Evolutionary conservation across 2,329 filamentous ascomycete species (phyloP).

Genomic region (Trichoderma cornu-damae): DNA sequence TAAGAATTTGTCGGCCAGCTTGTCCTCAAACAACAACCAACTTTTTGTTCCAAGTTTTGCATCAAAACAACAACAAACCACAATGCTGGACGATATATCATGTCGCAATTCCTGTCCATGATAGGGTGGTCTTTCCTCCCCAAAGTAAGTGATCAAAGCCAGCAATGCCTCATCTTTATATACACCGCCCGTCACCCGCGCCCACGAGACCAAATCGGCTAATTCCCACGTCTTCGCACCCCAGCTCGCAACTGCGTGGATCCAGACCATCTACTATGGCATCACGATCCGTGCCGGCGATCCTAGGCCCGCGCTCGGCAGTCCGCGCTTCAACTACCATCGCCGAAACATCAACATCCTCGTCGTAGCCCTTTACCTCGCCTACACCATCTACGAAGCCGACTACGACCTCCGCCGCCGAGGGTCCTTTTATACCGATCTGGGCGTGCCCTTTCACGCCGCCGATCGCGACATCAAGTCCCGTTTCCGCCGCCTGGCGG

Average conservation of each 20-base stretch:
- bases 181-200: neutral
- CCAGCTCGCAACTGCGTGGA: conserved; percentile 70
- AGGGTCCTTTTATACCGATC: conserved; percentile 73
- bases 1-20: conserved; percentile 14
- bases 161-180: neutral
- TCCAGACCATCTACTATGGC: conserved; percentile 79
- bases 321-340: conserved; percentile 65
- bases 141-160: conserved; percentile 16
- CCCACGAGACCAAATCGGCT: conserved; percentile 18
- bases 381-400: conserved; percentile 90
- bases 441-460: conserved; percentile 64
- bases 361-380: conserved; percentile 77
- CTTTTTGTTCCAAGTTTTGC: neutral
- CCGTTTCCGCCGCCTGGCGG: conserved; percentile 72
- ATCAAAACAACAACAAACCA: neutral
- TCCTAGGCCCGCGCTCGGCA: conserved; percentile 66
- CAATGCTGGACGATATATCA: conserved; percentile 10
- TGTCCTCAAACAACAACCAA: conserved; percentile 11
- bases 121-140: conserved; percentile 19
- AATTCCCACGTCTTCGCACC: conserved; percentile 15
- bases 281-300: conserved; percentile 86
- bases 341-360: conserved; percentile 76
- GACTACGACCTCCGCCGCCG: conserved; percentile 69
- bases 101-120: conserved; percentile 16
- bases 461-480: conserved; percentile 75